Percentiles rank a stretch among this genome's conserved stretches.
Evolutionary conservation across 2,329 filamentous ascomycete genomes (phyloP).

Genomic region (Acarospora socialis): DNA sequence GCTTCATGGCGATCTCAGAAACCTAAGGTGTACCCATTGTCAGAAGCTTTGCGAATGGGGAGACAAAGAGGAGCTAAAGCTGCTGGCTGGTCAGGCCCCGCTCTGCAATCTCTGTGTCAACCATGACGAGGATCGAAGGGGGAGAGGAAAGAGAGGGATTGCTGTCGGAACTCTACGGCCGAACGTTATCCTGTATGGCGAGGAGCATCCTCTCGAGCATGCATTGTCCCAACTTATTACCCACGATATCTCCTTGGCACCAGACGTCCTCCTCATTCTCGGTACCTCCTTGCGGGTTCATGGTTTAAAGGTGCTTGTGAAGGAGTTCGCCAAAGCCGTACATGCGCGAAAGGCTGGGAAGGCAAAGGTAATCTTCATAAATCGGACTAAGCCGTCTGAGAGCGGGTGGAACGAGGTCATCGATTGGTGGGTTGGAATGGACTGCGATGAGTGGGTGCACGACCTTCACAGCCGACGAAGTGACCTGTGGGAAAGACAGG

Average conservation of each 20-base stretch:
- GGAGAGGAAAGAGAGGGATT: constrained; percentile 51
- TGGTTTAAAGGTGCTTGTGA: constrained; percentile 55
- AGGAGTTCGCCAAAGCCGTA: constrained; percentile 56
- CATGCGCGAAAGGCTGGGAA: constrained; percentile 41
- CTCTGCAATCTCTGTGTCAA: constrained; percentile 52
- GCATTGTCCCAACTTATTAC: constrained; percentile 54
- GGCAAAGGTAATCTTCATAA: constrained; percentile 59
- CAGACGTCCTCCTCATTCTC: constrained; percentile 54
- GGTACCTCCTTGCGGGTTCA: constrained; percentile 59
- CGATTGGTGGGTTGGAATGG: constrained; percentile 62
- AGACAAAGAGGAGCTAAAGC: constrained; percentile 30
- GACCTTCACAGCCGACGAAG: constrained; percentile 47
- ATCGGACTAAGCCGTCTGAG: constrained; percentile 56
- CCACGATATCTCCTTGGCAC: constrained; percentile 49
- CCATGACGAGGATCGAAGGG: constrained; percentile 47
- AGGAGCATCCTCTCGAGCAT: constrained; percentile 56
- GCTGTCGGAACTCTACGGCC: constrained; percentile 55
- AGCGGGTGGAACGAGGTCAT: constrained; percentile 60
- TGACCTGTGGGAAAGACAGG: constrained; percentile 37
- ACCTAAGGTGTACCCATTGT: constrained; percentile 41
- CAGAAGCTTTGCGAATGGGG: constrained; percentile 26
- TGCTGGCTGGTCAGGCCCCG: constrained; percentile 49
- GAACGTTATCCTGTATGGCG: constrained; percentile 61
- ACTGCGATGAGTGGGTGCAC: constrained; percentile 58
- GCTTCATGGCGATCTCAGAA: constrained; percentile 53